A percentile compares a stretch with the other conserved stretches of the same genome.
These are phyloP conservation scores for Boletellus sp. DNA, from an alignment of 768 basidiomycete species.

Conservation along the genomic window DNA sequence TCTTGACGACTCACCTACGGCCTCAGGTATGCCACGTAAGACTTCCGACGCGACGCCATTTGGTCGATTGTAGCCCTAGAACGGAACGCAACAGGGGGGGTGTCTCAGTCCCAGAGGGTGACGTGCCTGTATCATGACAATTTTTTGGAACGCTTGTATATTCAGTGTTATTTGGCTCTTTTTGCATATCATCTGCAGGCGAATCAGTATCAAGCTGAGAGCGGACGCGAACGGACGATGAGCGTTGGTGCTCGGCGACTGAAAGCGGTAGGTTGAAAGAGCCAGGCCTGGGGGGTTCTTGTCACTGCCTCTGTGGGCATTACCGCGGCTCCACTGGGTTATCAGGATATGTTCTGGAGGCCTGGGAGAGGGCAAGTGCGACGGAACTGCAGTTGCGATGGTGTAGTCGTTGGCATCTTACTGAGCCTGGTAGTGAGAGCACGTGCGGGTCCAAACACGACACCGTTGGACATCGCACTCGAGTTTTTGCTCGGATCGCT, in stretches of 20 bases:
- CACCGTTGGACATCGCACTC: too few relatives aligned
- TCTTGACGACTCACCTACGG: constrained; percentile 2
- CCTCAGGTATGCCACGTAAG: constrained; percentile 23
- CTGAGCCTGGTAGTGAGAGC: too few relatives aligned
- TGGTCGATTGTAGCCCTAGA: constrained; percentile 12
- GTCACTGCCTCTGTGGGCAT: constrained; percentile 2
- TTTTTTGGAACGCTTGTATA: constrained; percentile 6
- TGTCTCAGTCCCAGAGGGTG: background rate
- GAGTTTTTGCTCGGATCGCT: too few relatives aligned
- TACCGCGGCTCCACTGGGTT: background rate
- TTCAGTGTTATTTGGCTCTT: constrained; percentile 6
- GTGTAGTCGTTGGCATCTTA: too few relatives aligned
- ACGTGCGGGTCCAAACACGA: constrained; percentile 6
- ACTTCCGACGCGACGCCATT: background rate
- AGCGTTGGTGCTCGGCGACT: constrained; percentile 7
- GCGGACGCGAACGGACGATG: constrained; percentile 5
- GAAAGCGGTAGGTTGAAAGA: constrained; percentile 21
- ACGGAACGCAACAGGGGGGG: background rate
- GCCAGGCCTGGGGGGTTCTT: background rate
- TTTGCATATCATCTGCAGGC: background rate
- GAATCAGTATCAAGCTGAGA: too few relatives aligned
- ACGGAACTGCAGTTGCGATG: too few relatives aligned
- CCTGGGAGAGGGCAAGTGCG: constrained; percentile 1
- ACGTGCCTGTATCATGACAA: constrained; percentile 3
- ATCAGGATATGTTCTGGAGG: background rate